Conservation (phyloP, 2,329 filamentous ascomycete genomes). For the Penicillium sp. region DNA sequence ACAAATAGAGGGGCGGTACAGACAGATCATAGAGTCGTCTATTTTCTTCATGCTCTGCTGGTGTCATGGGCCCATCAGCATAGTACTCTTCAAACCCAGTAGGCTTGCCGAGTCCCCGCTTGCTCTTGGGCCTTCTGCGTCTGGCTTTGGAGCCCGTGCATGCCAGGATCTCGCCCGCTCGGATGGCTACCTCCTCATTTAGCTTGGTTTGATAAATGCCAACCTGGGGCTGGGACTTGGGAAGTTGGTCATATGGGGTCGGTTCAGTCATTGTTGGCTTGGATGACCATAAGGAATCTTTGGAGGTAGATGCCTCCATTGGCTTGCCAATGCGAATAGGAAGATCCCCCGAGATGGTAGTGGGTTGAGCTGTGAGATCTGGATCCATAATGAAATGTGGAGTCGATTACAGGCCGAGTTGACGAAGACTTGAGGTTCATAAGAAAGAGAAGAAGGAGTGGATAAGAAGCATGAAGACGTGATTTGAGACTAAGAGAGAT, state of each 20-base stretch:
- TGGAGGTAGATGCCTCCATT: neutral
- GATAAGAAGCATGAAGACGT: neutral
- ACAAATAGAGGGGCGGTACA: constrained; percentile 34
- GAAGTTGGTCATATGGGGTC: neutral
- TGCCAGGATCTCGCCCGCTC: neutral
- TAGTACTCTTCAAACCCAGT: constrained; percentile 77
- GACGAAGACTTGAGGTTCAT: neutral
- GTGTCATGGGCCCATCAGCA: constrained; percentile 77
- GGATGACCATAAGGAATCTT: neutral
- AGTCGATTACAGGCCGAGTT: neutral
- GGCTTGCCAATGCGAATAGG: constrained; percentile 1
- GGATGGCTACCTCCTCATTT: neutral
- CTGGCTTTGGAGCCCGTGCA: constrained; percentile 36
- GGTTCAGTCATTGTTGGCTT: neutral
- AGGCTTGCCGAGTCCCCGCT: constrained; percentile 36
- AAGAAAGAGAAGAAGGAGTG: neutral
- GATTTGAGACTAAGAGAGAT: neutral
- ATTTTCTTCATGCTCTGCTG: constrained; percentile 68
- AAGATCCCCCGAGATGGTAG: constrained; percentile 6
- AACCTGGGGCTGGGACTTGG: neutral
- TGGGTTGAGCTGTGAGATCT: neutral
- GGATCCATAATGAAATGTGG: neutral
- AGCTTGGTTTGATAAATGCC: neutral
- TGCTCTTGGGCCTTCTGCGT: constrained; percentile 43
- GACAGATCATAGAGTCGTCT: constrained; percentile 68